Evolutionary conservation across 805 yeast species (phyloP).

Genomic region (Diddensiella santjacobensis): DNA sequence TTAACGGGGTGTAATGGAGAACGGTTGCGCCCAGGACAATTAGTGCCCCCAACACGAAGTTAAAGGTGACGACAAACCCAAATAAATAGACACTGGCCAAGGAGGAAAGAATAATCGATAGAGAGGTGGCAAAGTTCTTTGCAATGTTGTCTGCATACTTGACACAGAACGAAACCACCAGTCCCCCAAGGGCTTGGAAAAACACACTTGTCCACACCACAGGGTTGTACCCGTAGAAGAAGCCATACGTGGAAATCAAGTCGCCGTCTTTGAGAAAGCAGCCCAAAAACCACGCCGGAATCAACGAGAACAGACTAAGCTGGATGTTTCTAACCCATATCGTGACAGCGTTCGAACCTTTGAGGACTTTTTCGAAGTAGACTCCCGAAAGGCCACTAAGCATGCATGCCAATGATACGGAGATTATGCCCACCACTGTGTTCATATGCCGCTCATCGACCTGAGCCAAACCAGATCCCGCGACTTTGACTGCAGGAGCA

Average conservation of each 20-base stretch:
- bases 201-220: slow-evolving; percentile 36
- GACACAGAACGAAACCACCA: slow-evolving; percentile 39
- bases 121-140: slow-evolving; percentile 40
- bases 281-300: slow-evolving; percentile 38
- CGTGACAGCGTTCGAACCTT: slow-evolving; percentile 32
- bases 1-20: slow-evolving; percentile 24
- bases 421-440: slow-evolving; percentile 30
- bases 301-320: slow-evolving; percentile 36
- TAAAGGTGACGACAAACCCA: slow-evolving; percentile 30
- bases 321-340: slow-evolving; percentile 40
- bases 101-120: slow-evolving; percentile 36
- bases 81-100: slow-evolving; percentile 35
- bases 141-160: slow-evolving; percentile 41
- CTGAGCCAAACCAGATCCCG: background rate
- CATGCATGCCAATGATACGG: slow-evolving; percentile 37
- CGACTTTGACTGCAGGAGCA: too few relatives aligned
- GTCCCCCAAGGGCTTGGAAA: slow-evolving; percentile 40
- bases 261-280: slow-evolving; percentile 34
- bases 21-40: slow-evolving; percentile 36
- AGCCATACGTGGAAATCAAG: slow-evolving; percentile 32
- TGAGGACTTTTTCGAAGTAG: slow-evolving; percentile 40
- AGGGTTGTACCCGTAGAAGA: slow-evolving; percentile 37
- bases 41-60: slow-evolving; percentile 34
- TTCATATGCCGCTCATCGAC: background rate
- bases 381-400: slow-evolving; percentile 40